phyloP scores from a whole-genome alignment of 805 yeast genomes.

The Isabelozyma pseudorhagii region DNA sequence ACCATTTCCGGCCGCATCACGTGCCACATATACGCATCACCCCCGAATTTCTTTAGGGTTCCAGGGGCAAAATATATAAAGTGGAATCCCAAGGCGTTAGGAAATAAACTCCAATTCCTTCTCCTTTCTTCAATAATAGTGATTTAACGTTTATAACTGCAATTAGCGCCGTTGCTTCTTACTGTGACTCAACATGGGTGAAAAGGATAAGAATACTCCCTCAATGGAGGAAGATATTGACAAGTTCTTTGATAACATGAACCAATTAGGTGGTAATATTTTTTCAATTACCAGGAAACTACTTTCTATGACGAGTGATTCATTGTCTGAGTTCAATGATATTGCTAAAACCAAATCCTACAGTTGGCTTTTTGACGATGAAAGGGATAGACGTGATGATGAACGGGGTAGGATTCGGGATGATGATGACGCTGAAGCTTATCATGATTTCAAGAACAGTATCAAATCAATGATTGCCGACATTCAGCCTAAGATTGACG shows the following conservation, averaged over 20 bases:
- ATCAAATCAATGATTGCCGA: background rate
- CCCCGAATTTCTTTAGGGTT: background rate
- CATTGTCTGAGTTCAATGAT: slow-evolving; percentile 19
- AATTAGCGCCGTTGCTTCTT: no score
- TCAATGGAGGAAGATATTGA: slow-evolving; percentile 17
- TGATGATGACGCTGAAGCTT: background rate
- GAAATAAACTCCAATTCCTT: background rate
- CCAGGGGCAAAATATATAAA: background rate
- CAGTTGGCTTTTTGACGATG: slow-evolving; percentile 13
- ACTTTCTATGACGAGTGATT: slow-evolving; percentile 18
- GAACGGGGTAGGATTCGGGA: background rate
- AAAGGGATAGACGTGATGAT: slow-evolving; percentile 1
- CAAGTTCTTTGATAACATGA: slow-evolving; percentile 18
- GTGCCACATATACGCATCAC: background rate
- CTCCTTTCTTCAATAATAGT: background rate
- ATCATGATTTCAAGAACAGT: background rate
- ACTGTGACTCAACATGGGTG: background rate
- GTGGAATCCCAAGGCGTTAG: background rate
- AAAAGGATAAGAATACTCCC: background rate
- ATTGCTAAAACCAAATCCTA: slow-evolving; percentile 15
- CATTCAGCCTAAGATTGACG: slow-evolving; percentile 6
- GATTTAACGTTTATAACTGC: no score
- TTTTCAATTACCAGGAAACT: slow-evolving; percentile 23
- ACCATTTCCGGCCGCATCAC: background rate
- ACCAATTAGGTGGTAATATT: slow-evolving; percentile 22